A percentile compares a stretch with the other conserved stretches of the same genome.
phyloP scores from a whole-genome alignment of 176 grass and related monocot genomes.

The Oryza punctata region DNA sequence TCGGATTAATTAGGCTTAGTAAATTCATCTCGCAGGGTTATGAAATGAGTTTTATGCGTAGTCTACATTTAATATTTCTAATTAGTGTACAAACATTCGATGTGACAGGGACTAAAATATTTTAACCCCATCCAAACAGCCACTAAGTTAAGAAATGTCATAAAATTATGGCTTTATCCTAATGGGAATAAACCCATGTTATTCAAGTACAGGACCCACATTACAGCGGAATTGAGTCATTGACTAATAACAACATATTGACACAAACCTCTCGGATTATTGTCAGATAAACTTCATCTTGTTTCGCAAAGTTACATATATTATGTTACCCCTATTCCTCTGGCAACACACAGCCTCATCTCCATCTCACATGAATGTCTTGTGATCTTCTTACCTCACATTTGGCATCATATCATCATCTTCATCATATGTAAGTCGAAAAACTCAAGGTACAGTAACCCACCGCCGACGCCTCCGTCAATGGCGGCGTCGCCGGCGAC shows the following conservation, averaged over 20 bases:
- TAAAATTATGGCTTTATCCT: background rate
- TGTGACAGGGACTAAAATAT: too few species aligned
- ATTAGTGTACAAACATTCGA: too few species aligned
- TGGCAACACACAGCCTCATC: conserved; percentile 30
- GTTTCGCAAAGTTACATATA: conserved; percentile 35
- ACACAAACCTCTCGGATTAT: conserved; percentile 45
- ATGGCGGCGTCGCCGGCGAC: background rate
- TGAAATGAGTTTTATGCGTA: too few species aligned
- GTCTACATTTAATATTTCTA: too few species aligned
- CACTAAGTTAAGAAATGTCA: background rate
- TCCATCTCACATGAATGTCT: conserved; percentile 26
- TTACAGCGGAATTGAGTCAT: background rate
- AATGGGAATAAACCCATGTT: background rate
- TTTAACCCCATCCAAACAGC: too few species aligned
- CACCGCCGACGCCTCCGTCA: conserved; percentile 25
- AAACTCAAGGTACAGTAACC: conserved; percentile 51
- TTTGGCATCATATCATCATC: conserved; percentile 55
- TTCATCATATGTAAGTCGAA: conserved; percentile 46
- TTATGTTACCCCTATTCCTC: conserved; percentile 21
- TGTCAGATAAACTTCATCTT: conserved; percentile 37
- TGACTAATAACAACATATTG: conserved; percentile 19
- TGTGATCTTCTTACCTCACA: conserved; percentile 45
- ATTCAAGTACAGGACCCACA: background rate
- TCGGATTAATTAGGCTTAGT: too few species aligned
- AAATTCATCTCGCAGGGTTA: too few species aligned